These are phyloP conservation scores for Rhodamnia argentea DNA, from an alignment of 345 rosid species.

Conservation along the genomic window DNA sequence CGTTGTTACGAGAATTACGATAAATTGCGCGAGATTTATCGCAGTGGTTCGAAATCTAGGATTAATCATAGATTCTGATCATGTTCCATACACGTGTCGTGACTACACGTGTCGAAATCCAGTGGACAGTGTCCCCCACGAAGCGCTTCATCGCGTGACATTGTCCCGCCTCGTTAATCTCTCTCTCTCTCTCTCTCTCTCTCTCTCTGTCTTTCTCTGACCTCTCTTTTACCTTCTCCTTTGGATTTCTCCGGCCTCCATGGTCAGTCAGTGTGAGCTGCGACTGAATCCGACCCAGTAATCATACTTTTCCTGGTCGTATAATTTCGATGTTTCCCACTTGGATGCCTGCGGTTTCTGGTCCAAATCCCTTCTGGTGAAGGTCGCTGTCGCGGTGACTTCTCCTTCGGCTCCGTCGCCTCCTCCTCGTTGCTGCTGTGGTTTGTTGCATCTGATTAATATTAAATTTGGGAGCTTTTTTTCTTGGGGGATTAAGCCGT, in stretches of 20 bases:
- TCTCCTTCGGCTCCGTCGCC: background rate
- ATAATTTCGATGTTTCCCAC: background rate
- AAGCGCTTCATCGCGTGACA: background rate
- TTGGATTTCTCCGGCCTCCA: background rate
- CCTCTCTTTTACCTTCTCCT: background rate
- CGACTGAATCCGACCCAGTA: background rate
- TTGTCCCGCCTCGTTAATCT: background rate
- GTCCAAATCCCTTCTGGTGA: background rate
- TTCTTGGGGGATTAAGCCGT: constrained; percentile 15
- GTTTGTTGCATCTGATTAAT: background rate
- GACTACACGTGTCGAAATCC: background rate
- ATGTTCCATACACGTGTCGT: background rate
- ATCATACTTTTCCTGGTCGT: background rate
- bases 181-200: background rate
- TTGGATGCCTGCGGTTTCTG: background rate
- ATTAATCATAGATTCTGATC: too few species aligned
- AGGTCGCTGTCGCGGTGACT: background rate
- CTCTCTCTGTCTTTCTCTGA: background rate
- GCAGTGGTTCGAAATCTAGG: too few species aligned
- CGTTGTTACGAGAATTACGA: too few species aligned
- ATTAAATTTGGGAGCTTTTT: background rate
- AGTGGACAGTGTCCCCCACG: background rate
- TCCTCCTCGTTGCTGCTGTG: background rate
- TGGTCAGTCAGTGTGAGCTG: background rate
- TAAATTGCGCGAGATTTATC: too few species aligned